Evolutionary conservation across 148 eudicot species (phyloP), one percentile per base, ranked within the genome.

Genomic region (Camellia japonica): DNA sequence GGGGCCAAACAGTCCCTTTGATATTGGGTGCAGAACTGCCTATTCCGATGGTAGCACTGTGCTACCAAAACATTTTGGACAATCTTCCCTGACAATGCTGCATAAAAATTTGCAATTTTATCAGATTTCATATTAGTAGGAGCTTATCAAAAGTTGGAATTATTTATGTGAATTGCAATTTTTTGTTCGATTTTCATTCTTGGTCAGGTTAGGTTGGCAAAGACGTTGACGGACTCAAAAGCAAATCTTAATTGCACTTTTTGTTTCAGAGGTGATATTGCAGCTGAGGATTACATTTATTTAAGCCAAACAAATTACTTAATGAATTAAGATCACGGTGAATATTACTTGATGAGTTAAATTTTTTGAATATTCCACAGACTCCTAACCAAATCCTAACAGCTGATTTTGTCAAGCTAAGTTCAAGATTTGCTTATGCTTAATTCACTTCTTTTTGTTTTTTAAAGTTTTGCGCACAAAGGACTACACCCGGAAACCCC

Each of bases 51-150:
- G 94, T 86, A 86, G 88, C 84, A 83, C 68, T 89, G 89, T 85
- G 90, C 92, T 81, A 85, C 88, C 87, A 85, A 79, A 83, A 91
- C 87, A 90, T 90, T 93, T 88, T 92, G 94, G 69, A 93, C 84
- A 90, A 93, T 78, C 94, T 90, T 95, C 92, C 92, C 94, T 72
- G 96, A 82, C 80, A 87, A 81, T 73, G 90, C 98, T 95, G 98
- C 98, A 95, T 89, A 77, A 81, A 86, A 90, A 87, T 93, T 88
- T 77, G 83, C 63, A 86, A 76, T 74, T 81, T 80, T 87, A 90
- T 95, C 79, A 95, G 94, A 86, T 78, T 80, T 83, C 74, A 71
- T n/a, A 80, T 56, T 69, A 47, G 54, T 44, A 79, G 47, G 59
- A 72, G 69, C 30, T 80, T 80, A 72, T 68, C 10, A 75, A 80